A percentile compares a stretch with the other conserved stretches of the same genome.
These are phyloP conservation scores for Polyporus arcularius DNA, from an alignment of 768 basidiomycete species.

Conservation along the genomic window DNA sequence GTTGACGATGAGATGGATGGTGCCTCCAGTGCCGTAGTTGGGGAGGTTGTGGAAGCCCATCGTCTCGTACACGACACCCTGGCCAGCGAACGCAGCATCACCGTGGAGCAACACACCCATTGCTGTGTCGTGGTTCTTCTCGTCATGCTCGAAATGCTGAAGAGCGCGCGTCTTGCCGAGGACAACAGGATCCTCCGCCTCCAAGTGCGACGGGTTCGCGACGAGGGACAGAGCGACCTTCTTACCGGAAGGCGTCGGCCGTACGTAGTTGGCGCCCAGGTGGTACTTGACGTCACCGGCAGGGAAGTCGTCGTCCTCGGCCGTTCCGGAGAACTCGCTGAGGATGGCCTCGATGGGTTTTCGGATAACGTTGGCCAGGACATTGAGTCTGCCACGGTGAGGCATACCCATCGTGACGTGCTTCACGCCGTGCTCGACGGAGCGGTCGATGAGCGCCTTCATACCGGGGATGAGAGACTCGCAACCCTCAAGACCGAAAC, in stretches of 20 bases:
- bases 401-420: conserved; percentile 99
- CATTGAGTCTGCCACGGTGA: conserved; percentile 97
- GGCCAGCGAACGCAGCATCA: conserved; percentile 97
- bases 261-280: conserved; percentile 97
- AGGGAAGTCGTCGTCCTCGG: conserved; percentile 68
- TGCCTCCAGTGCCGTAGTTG: conserved; percentile 95
- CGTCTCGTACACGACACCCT: conserved; percentile 98
- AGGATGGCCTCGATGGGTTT: conserved; percentile 98
- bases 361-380: conserved; percentile 96
- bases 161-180: conserved; percentile 98
- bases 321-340: conserved; percentile 88
- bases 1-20: conserved; percentile 97
- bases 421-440: conserved; percentile 95
- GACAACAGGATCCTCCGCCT: conserved; percentile 97
- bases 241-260: conserved; percentile 97
- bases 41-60: conserved; percentile 98
- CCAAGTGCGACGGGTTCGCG: conserved; percentile 97
- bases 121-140: conserved; percentile 75
- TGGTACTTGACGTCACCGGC: conserved; percentile 99
- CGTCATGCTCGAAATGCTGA: conserved; percentile 92
- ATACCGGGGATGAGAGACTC: conserved; percentile 98
- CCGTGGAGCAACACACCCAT: conserved; percentile 97
- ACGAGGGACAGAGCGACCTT: conserved; percentile 96
- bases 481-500: conserved; percentile 98
- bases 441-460: conserved; percentile 99